Conservation (phyloP, 441 rosid species). For the Populus hybrid region DNA sequence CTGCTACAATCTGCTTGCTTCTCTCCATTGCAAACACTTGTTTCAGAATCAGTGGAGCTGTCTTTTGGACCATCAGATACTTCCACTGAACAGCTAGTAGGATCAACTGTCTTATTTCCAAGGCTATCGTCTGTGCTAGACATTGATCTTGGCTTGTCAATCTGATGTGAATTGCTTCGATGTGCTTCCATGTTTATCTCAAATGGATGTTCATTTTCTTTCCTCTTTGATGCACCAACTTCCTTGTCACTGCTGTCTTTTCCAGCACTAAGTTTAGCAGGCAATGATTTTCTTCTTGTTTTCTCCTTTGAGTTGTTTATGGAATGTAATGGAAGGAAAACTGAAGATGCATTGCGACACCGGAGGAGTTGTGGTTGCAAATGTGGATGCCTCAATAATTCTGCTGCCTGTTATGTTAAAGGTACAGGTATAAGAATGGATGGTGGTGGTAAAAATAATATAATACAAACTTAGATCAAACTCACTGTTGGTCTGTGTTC, state of each 20-base stretch:
- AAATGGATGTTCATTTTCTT: conserved; percentile 36
- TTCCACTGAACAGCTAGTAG: conserved; percentile 45
- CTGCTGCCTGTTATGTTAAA: conserved; percentile 63
- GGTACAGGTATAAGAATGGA: conserved; percentile 20
- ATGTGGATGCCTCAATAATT: conserved; percentile 77
- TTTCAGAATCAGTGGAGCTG: conserved; percentile 48
- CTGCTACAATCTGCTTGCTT: conserved; percentile 33
- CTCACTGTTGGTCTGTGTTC: conserved; percentile 91
- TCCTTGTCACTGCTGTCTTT: conserved; percentile 38
- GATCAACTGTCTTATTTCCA: conserved; percentile 69
- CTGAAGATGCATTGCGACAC: conserved; percentile 60
- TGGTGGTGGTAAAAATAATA: conserved; percentile 3
- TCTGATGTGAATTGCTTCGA: conserved; percentile 32
- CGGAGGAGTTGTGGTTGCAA: conserved; percentile 71
- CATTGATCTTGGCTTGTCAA: conserved; percentile 42
- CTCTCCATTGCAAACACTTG: conserved; percentile 39
- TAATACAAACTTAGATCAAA: conserved; percentile 20
- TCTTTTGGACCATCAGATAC: conserved; percentile 51
- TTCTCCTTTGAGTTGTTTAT: conserved; percentile 56
- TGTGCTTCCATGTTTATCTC: conserved; percentile 34
- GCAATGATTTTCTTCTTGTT: conserved; percentile 48
- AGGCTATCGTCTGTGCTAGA: conserved; percentile 58
- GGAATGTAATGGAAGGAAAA: conserved; percentile 71
- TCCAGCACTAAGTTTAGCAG: conserved; percentile 38
- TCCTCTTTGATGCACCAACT: conserved; percentile 29